Evolutionary conservation across 164 flowering plant species (phyloP).

Genomic region (Vitis riparia): DNA sequence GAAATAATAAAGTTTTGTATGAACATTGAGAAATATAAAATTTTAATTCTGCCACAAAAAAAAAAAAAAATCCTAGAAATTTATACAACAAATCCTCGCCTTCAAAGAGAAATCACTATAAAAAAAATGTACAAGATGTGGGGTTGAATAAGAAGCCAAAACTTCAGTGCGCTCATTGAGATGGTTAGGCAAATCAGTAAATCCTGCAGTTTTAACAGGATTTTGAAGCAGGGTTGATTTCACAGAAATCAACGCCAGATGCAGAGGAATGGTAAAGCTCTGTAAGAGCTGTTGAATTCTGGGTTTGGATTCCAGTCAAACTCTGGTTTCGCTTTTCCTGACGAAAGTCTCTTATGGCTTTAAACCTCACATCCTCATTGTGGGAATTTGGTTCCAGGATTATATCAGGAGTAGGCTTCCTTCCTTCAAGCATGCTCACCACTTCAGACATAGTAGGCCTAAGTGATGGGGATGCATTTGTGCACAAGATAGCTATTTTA

Average conservation of each 20-base stretch:
- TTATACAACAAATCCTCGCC: too few species aligned
- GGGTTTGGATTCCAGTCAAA: constrained; percentile 17
- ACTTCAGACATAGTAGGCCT: constrained; percentile 49
- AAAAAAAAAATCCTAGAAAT: too few species aligned
- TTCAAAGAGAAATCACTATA: too few species aligned
- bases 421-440: constrained; percentile 45
- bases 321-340: background rate
- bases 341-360: constrained; percentile 29
- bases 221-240: background rate
- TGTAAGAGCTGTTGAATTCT: background rate
- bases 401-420: constrained; percentile 21
- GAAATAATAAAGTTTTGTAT: too few species aligned
- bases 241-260: background rate
- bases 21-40: too few species aligned
- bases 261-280: constrained; percentile 5
- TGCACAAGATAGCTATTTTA: constrained; percentile 41
- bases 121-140: too few species aligned
- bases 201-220: too few species aligned
- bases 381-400: constrained; percentile 20
- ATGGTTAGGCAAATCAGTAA: too few species aligned
- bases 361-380: constrained; percentile 34
- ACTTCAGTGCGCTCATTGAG: too few species aligned
- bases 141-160: too few species aligned
- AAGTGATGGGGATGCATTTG: constrained; percentile 37
- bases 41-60: too few species aligned